Percentiles rank a stretch among this genome's conserved stretches.
phyloP scores from a whole-genome alignment of 257 asterid species.

The Osmanthus fragrans region DNA sequence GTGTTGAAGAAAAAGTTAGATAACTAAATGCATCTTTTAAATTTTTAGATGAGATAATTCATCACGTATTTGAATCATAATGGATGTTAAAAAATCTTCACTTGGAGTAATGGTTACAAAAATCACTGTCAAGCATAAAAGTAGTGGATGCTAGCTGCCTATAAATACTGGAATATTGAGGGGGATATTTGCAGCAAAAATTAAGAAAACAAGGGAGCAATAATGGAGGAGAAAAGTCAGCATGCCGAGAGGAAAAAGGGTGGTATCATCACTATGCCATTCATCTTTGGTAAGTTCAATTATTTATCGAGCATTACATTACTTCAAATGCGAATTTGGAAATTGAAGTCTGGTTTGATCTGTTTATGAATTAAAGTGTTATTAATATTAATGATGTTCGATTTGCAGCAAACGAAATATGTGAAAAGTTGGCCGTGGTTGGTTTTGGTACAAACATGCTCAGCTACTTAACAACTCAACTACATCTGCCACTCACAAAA shows the following conservation, averaged over 20 bases:
- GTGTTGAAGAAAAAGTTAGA: too few species aligned
- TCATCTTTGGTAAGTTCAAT: slow-evolving; percentile 69
- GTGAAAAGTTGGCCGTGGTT: slow-evolving; percentile 89
- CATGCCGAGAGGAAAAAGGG: slow-evolving; percentile 53
- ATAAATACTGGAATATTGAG: slow-evolving; percentile 39
- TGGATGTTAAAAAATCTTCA: background rate
- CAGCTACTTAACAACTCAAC: slow-evolving; percentile 66
- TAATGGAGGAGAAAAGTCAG: slow-evolving; percentile 26
- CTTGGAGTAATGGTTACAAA: slow-evolving; percentile 2
- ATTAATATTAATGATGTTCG: background rate
- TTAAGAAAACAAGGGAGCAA: slow-evolving; percentile 31
- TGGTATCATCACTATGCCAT: slow-evolving; percentile 85
- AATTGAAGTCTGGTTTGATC: background rate
- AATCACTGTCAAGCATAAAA: background rate
- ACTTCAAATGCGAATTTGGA: background rate
- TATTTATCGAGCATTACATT: background rate
- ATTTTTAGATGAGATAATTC: background rate
- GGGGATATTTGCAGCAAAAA: slow-evolving; percentile 20
- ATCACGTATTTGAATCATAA: too few species aligned
- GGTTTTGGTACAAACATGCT: slow-evolving; percentile 78
- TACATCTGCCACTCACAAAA: slow-evolving; percentile 72
- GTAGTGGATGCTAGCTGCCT: slow-evolving; percentile 27
- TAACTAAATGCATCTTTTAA: background rate
- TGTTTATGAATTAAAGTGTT: background rate
- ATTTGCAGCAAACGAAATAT: slow-evolving; percentile 73